Conservation (phyloP, 1,284 basidiomycete genomes). For the Boletus semigastroideus region DNA sequence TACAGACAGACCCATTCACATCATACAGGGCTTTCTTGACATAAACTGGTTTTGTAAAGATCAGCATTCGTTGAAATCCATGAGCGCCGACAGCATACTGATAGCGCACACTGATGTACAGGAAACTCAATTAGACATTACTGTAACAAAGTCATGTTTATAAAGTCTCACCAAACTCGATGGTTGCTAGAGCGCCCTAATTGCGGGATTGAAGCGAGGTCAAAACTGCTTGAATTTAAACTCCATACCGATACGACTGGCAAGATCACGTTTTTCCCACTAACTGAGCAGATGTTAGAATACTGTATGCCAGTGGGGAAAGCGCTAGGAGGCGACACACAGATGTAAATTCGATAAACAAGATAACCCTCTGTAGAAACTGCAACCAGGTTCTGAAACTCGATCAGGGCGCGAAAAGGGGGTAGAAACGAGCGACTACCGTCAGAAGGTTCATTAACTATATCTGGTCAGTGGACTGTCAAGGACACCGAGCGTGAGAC, state of each 20-base stretch:
- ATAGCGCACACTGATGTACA: background rate
- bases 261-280: background rate
- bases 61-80: background rate
- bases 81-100: background rate
- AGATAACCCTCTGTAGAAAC: conserved; percentile 11
- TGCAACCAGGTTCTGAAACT: background rate
- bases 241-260: conserved; percentile 10
- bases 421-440: background rate
- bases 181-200: background rate
- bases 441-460: background rate
- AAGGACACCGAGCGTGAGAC: background rate
- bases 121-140: background rate
- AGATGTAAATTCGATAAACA: conserved; percentile 13
- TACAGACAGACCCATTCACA: conserved; percentile 6
- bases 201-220: background rate
- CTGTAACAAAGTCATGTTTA: no score
- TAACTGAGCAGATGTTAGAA: conserved; percentile 11
- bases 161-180: conserved; percentile 11
- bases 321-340: background rate
- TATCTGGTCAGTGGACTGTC: background rate
- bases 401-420: no score
- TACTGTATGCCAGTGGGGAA: no score
- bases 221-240: background rate
- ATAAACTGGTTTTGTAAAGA: conserved; percentile 1
- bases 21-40: background rate